These are phyloP conservation scores for Leccinum barrowsii DNA, from an alignment of 768 basidiomycete genomes.

Conservation along the genomic window DNA sequence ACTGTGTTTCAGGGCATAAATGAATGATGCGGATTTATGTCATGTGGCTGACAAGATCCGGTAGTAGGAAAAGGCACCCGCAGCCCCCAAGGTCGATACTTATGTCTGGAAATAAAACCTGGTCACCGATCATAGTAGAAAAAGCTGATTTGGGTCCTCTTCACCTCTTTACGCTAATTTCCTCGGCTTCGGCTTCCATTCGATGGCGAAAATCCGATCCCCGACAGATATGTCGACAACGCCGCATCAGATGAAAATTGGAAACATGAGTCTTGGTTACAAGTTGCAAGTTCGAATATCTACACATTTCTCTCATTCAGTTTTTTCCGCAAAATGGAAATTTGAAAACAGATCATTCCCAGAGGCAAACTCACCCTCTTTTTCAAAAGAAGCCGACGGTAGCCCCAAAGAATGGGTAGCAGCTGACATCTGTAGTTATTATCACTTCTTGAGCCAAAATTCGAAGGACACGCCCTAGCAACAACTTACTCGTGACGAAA, in stretches of 20 bases:
- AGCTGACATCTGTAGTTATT: not conserved
- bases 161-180: not conserved
- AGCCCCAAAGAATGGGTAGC: not conserved
- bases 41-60: conserved; percentile 1
- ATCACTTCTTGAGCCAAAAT: not conserved
- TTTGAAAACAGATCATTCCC: not conserved
- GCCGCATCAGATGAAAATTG: not conserved
- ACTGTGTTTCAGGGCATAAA: not conserved
- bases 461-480: not conserved
- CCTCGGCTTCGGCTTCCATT: no score
- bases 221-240: not conserved
- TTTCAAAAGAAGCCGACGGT: not conserved
- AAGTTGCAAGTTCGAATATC: not conserved
- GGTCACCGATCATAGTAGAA: not conserved
- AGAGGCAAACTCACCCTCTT: not conserved
- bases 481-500: not conserved
- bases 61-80: conserved; percentile 4
- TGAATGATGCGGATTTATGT: conserved; percentile 9
- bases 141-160: not conserved
- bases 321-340: no score
- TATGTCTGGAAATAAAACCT: conserved; percentile 2
- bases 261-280: not conserved
- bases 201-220: not conserved
- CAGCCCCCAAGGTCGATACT: not conserved
- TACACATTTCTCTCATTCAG: not conserved